Conservation (phyloP, 805 yeast genomes). For the Scheffersomyces coipomensis region DNA sequence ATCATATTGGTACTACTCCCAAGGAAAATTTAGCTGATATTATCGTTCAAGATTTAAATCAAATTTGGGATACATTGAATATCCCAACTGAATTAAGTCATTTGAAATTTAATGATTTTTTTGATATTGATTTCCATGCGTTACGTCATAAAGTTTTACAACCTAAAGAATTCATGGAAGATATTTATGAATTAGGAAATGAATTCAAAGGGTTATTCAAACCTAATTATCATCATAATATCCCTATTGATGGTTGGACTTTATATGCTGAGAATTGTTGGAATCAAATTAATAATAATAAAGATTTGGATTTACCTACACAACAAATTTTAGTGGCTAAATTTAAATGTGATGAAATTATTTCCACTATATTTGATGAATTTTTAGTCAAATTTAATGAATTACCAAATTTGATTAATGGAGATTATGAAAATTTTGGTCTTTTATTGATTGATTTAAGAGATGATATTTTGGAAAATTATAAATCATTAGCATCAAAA, state of each 20-base stretch:
- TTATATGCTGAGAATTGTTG: slow-evolving; percentile 87
- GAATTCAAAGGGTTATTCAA: slow-evolving; percentile 53
- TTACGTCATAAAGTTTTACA: slow-evolving; percentile 84
- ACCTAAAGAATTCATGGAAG: slow-evolving; percentile 63
- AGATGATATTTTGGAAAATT: slow-evolving; percentile 46
- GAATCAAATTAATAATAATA: slow-evolving; percentile 90
- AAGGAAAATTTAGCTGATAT: slow-evolving; percentile 67
- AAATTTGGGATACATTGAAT: slow-evolving; percentile 74
- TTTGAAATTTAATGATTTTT: slow-evolving; percentile 66
- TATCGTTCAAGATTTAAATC: slow-evolving; percentile 64
- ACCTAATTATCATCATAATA: slow-evolving; percentile 71
- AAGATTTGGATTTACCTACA: slow-evolving; percentile 93
- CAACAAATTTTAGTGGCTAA: slow-evolving; percentile 94
- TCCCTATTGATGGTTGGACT: slow-evolving; percentile 97
- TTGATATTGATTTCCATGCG: slow-evolving; percentile 79
- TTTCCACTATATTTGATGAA: slow-evolving; percentile 34
- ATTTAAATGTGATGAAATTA: slow-evolving; percentile 90
- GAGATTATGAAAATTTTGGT: slow-evolving; percentile 48
- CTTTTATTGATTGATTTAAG: slow-evolving; percentile 42
- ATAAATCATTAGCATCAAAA: slow-evolving; percentile 73
- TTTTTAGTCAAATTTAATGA: slow-evolving; percentile 20
- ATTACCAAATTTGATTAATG: slow-evolving; percentile 8
- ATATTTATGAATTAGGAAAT: slow-evolving; percentile 63
- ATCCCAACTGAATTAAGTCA: slow-evolving; percentile 68
- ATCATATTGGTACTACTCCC: slow-evolving; percentile 87